phyloP scores from a whole-genome alignment of 2,329 filamentous ascomycete species.

The Trichoderma polysporum region DNA sequence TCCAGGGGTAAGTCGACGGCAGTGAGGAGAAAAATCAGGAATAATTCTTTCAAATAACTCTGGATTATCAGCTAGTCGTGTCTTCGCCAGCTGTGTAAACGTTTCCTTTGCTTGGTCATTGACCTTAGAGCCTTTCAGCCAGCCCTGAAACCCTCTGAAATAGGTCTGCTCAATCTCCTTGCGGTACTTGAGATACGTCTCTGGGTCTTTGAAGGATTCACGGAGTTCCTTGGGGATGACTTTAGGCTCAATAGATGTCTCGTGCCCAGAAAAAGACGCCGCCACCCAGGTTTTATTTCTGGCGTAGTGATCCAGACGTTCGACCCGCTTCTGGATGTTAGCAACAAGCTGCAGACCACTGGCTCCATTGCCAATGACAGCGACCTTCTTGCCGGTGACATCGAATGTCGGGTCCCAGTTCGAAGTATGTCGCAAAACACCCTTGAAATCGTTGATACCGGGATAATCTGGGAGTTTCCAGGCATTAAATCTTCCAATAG shows the following conservation, averaged over 20 bases:
- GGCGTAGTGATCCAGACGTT: conserved; percentile 62
- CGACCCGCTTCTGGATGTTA: conserved; percentile 50
- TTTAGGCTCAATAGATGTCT: conserved; percentile 57
- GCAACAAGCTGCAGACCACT: conserved; percentile 58
- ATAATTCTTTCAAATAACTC: conserved; percentile 56
- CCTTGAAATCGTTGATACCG: conserved; percentile 55
- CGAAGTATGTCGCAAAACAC: conserved; percentile 58
- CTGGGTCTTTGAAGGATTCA: conserved; percentile 58
- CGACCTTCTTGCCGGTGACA: conserved; percentile 50
- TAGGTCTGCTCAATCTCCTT: conserved; percentile 60
- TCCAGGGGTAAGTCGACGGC: conserved; percentile 63
- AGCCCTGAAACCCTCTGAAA: conserved; percentile 56
- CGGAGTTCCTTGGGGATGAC: conserved; percentile 55
- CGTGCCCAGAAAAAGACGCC: conserved; percentile 56
- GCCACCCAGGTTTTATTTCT: conserved; percentile 68
- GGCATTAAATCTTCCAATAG: conserved; percentile 64
- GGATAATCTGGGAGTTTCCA: conserved; percentile 63
- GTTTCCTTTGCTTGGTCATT: conserved; percentile 48
- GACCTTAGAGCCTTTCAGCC: conserved; percentile 53
- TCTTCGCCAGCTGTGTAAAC: conserved; percentile 51
- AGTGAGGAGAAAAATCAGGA: conserved; percentile 64
- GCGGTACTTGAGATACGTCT: conserved; percentile 59
- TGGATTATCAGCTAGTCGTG: conserved; percentile 53
- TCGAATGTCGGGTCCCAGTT: conserved; percentile 57
- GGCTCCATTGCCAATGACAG: conserved; percentile 63